Evolutionary conservation across 1,284 basidiomycete species (phyloP).

Genomic region (Melampsora americana): DNA sequence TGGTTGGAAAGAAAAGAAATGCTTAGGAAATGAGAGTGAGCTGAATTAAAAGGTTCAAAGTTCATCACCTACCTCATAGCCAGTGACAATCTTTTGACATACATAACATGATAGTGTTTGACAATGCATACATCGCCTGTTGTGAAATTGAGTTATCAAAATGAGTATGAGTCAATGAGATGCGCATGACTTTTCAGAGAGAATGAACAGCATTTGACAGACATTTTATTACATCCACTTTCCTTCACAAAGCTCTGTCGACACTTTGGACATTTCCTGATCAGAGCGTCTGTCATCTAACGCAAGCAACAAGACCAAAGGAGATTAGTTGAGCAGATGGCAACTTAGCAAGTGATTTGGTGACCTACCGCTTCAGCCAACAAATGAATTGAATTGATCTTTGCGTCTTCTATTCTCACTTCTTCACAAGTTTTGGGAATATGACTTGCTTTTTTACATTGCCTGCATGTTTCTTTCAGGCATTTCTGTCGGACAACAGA

Average conservation of each 20-base stretch:
- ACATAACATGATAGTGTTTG: slow-evolving; percentile 70
- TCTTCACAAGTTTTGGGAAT: slow-evolving; percentile 81
- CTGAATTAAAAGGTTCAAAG: not conserved
- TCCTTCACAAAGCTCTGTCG: slow-evolving; percentile 56
- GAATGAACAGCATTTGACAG: slow-evolving; percentile 2
- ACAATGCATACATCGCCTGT: slow-evolving; percentile 70
- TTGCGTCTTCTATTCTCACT: slow-evolving; percentile 70
- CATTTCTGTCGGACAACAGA: slow-evolving; percentile 56
- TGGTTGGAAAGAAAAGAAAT: not conserved
- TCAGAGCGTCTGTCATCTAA: slow-evolving; percentile 63
- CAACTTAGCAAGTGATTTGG: not conserved
- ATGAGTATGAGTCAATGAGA: not conserved
- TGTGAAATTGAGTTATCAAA: slow-evolving; percentile 63
- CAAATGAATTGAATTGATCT: slow-evolving; percentile 67
- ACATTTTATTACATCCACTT: slow-evolving; percentile 56
- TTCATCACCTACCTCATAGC: slow-evolving; percentile 15
- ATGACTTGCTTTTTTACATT: slow-evolving; percentile 74
- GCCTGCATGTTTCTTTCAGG: slow-evolving; percentile 68
- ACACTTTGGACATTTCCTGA: slow-evolving; percentile 79
- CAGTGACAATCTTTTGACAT: slow-evolving; percentile 64
- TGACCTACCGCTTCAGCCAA: slow-evolving; percentile 80
- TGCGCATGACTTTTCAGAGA: not conserved
- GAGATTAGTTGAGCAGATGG: not conserved
- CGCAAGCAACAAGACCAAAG: not conserved
- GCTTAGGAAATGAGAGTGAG: not conserved